Percentiles rank a stretch among this genome's conserved stretches.
These are phyloP conservation scores for Aureobasidium sp. DNA, from an alignment of 2,329 filamentous ascomycete species.

Conservation along the genomic window DNA sequence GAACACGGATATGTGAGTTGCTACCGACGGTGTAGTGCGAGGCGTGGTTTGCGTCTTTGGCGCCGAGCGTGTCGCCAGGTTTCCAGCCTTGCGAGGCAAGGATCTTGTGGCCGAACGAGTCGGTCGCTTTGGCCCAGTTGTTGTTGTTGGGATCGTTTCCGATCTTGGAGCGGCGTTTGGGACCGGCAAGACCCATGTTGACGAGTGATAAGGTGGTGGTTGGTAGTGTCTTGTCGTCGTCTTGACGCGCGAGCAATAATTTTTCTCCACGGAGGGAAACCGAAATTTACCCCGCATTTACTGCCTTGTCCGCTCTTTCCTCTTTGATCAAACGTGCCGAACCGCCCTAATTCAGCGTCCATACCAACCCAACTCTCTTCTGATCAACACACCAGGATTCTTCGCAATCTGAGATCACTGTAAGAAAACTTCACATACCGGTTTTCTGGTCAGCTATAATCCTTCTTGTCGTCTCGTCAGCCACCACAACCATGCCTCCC, in stretches of 20 bases:
- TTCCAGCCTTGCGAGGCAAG: conserved; percentile 84
- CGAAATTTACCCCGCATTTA: conserved; percentile 1
- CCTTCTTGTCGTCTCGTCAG: neutral
- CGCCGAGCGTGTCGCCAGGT: conserved; percentile 75
- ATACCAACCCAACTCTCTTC: neutral
- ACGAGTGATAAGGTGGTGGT: neutral
- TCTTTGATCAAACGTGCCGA: neutral
- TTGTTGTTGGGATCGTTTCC: conserved; percentile 93
- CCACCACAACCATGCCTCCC: neutral
- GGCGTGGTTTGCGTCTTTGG: conserved; percentile 64
- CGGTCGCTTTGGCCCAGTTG: conserved; percentile 75
- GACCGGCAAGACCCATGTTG: conserved; percentile 60
- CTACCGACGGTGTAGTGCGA: conserved; percentile 72
- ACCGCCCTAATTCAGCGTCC: neutral
- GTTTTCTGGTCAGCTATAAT: neutral
- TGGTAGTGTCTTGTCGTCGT: neutral
- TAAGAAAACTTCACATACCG: neutral
- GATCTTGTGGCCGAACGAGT: conserved; percentile 81
- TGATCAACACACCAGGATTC: neutral
- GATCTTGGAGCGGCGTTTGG: conserved; percentile 59
- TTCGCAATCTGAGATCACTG: neutral
- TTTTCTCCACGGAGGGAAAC: conserved; percentile 1
- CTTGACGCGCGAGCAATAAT: neutral
- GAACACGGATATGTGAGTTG: conserved; percentile 74
- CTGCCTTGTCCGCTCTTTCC: neutral